Conservation (phyloP, 805 yeast species). For the Candida dajiaensis region DNA sequence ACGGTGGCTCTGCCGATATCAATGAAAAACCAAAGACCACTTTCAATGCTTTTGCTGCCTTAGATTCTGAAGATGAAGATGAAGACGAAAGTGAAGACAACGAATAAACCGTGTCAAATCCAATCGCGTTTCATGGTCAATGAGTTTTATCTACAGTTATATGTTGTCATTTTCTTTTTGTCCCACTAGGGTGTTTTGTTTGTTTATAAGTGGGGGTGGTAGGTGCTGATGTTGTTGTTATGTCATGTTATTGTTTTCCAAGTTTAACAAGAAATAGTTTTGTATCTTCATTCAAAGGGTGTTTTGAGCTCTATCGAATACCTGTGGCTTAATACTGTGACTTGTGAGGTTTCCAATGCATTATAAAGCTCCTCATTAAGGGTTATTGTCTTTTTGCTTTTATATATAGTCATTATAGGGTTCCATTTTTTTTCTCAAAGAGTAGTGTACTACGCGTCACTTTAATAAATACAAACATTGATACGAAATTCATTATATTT, state of each 20-base stretch:
- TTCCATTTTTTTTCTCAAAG: not conserved
- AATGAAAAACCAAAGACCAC: conserved; percentile 60
- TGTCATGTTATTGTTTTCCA: not conserved
- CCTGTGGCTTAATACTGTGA: not conserved
- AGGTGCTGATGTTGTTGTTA: not conserved
- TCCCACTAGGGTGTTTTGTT: too few species aligned
- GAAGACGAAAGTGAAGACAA: conserved; percentile 21
- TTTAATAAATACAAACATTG: too few species aligned
- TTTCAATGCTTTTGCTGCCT: conserved; percentile 80
- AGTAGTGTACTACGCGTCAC: too few species aligned
- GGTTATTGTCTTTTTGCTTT: not conserved
- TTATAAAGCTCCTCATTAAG: not conserved
- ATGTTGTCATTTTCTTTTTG: not conserved
- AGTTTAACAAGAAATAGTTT: not conserved
- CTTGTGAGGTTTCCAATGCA: not conserved
- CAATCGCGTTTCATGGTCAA: not conserved
- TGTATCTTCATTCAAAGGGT: not conserved
- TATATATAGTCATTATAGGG: not conserved
- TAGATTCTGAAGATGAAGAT: conserved; percentile 29
- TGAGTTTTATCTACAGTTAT: not conserved
- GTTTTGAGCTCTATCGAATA: too few species aligned
- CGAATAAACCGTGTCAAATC: not conserved
- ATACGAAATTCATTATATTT: not conserved
- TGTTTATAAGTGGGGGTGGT: not conserved
- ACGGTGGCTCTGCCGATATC: conserved; percentile 67